Percentiles rank a stretch among this genome's conserved stretches.
These are phyloP conservation scores for Rosa hybrid DNA, from an alignment of 331 rosid genomes.

Conservation along the genomic window DNA sequence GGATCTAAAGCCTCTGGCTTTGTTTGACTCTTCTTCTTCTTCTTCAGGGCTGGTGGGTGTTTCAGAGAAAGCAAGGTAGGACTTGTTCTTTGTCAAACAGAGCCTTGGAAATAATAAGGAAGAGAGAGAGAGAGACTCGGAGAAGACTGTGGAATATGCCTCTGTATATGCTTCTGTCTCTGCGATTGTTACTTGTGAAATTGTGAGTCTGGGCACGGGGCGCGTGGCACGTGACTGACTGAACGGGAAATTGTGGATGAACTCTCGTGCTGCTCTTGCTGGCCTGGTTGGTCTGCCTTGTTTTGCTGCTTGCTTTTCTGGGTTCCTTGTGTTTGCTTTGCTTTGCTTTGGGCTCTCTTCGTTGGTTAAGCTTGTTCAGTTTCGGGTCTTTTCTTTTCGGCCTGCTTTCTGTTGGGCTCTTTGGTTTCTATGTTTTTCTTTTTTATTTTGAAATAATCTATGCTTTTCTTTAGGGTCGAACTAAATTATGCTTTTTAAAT, in stretches of 20 bases:
- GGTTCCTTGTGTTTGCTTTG: not conserved
- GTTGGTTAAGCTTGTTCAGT: not conserved
- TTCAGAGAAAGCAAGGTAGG: not conserved
- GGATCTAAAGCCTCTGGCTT: constrained; percentile 21
- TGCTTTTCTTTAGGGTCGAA: no score
- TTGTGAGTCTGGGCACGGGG: not conserved
- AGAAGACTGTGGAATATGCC: constrained; percentile 7
- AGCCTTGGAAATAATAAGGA: not conserved
- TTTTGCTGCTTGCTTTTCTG: not conserved
- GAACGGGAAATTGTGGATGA: not conserved
- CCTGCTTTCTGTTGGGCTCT: not conserved
- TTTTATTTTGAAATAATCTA: no score
- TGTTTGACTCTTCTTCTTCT: constrained; percentile 3
- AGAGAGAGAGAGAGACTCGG: not conserved
- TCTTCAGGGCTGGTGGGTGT: not conserved
- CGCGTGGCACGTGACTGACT: not conserved
- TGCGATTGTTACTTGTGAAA: not conserved
- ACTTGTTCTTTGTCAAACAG: constrained; percentile 2
- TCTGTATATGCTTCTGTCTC: not conserved
- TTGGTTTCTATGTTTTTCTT: not conserved
- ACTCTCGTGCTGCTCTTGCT: not conserved
- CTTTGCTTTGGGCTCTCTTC: not conserved
- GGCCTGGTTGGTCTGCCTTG: not conserved
- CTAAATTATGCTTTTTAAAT: no score
- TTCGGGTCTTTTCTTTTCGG: not conserved